phyloP scores from a whole-genome alignment of 306 rosid genomes.

The Lupinus albus region DNA sequence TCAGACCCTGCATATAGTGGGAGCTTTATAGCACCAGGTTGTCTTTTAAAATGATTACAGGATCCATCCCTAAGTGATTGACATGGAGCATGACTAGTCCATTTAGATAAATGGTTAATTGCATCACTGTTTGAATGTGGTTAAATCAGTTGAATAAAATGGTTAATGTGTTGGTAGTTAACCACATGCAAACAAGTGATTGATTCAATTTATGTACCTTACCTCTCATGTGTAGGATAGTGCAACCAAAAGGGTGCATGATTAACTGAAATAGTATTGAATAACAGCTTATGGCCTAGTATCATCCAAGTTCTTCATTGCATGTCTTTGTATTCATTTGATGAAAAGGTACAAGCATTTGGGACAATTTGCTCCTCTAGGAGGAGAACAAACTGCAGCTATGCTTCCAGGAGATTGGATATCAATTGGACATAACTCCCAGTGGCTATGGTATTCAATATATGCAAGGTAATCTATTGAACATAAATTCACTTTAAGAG shows the following conservation, averaged over 20 bases:
- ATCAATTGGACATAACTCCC: constrained; percentile 84
- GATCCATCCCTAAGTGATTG: background rate
- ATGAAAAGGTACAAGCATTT: constrained; percentile 62
- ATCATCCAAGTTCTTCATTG: constrained; percentile 21
- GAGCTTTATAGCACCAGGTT: no score
- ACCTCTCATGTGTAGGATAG: background rate
- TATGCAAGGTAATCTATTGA: constrained; percentile 68
- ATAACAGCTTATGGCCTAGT: background rate
- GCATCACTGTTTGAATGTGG: background rate
- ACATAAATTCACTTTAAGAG: background rate
- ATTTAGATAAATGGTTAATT: background rate
- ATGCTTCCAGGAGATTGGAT: constrained; percentile 97
- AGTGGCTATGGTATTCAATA: constrained; percentile 97
- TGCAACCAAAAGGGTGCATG: constrained; percentile 1
- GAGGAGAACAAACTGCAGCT: constrained; percentile 91
- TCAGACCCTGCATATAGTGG: no score
- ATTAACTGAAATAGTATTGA: background rate
- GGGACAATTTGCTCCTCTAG: constrained; percentile 91
- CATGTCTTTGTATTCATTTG: background rate
- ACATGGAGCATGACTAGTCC: background rate
- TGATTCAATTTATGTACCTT: background rate
- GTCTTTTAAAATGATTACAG: no score
- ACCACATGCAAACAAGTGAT: constrained; percentile 2
- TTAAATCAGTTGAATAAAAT: background rate
- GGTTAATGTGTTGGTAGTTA: background rate